Base-by-base conservation (phyloP, 2,329 filamentous ascomycete species). In the Scedosporium apiospermum region DNA sequence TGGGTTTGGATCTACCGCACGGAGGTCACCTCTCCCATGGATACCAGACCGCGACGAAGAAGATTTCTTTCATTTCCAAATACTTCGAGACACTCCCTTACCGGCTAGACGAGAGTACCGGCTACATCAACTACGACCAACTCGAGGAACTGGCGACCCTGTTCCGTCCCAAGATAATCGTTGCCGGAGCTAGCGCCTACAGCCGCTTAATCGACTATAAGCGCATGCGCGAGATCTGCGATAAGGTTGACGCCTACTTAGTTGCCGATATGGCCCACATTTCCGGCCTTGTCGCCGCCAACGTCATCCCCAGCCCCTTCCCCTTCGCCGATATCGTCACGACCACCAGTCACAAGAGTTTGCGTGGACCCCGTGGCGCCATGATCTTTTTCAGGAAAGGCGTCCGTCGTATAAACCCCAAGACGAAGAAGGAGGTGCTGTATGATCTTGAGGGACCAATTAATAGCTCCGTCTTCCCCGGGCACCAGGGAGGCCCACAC, bases 1-100 rank as follows among this genome's bases (percentile, higher is more conserved):
- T 99, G 93, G 93, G 93, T 66, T 85, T 99, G 65, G 95, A 99
- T 73, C 85, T 99, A 14, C 95, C 95, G 57, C 95, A 99, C 74
- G 95, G 95, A 67, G 95, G 95, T 65, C 95, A 99, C 76, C 80
- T 99, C 70, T 96, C 90, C 57, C 95, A 99, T 77, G 95, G 95
- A 66, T 99, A 99, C 78, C 95, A 99, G 78, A 98, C 91, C 21
- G 91, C 95, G 3, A 88, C 88, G 61, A 91, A 88, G 76, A 93
- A 93, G 84, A 98, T 99, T 74, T 98, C 93, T n/a, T 92, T 93
- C 70, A 88, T 99, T 67, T 98, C 93, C 63, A 98, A 96, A 74
- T 99, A 99, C 80, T 99, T 99, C 74, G 95, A 99, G 80, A 99
- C 95, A 42, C 80, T 99, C 66, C 95, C 95, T 4, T 99, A 99